phyloP scores from a whole-genome alignment of 164 flowering plant species.

The Sedum album region DNA sequence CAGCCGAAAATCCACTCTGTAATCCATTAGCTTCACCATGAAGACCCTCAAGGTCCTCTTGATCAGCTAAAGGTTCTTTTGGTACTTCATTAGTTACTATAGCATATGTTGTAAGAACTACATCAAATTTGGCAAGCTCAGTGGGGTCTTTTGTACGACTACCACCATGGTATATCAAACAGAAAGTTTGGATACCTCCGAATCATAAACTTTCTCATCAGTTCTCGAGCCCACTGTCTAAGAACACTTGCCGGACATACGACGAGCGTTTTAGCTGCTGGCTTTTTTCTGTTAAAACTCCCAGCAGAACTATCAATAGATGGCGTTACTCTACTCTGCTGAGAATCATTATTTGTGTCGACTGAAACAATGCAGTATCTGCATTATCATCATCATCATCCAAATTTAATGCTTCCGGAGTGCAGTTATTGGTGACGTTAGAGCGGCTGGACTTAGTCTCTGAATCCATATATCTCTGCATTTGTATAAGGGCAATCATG shows the following conservation, averaged over 20 bases:
- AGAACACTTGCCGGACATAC: conserved; percentile 97
- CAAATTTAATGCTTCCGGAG: conserved; percentile 68
- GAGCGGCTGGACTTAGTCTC: conserved; percentile 37
- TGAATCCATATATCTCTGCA: conserved; percentile 41
- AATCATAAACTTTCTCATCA: conserved; percentile 59
- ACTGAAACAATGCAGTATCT: conserved; percentile 18
- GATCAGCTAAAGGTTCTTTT: conserved; percentile 74
- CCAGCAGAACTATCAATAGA: conserved; percentile 26
- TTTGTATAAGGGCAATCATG: conserved; percentile 76
- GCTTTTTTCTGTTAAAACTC: conserved; percentile 42
- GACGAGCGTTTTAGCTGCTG: conserved; percentile 85
- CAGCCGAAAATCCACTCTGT: conserved; percentile 52
- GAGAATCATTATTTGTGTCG: conserved; percentile 27
- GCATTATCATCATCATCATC: conserved; percentile 63
- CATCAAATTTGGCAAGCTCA: conserved; percentile 80
- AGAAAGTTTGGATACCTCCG: conserved; percentile 48
- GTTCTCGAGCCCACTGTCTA: conserved; percentile 90
- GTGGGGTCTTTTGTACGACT: conserved; percentile 68
- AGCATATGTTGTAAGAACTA: conserved; percentile 87
- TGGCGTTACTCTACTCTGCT: conserved; percentile 21
- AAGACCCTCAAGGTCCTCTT: conserved; percentile 61
- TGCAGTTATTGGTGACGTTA: conserved; percentile 18
- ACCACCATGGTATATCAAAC: conserved; percentile 87
- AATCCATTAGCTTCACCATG: conserved; percentile 50
- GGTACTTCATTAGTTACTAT: conserved; percentile 94